phyloP scores from a whole-genome alignment of 2,329 filamentous ascomycete genomes.

The Zalaria obscura region DNA sequence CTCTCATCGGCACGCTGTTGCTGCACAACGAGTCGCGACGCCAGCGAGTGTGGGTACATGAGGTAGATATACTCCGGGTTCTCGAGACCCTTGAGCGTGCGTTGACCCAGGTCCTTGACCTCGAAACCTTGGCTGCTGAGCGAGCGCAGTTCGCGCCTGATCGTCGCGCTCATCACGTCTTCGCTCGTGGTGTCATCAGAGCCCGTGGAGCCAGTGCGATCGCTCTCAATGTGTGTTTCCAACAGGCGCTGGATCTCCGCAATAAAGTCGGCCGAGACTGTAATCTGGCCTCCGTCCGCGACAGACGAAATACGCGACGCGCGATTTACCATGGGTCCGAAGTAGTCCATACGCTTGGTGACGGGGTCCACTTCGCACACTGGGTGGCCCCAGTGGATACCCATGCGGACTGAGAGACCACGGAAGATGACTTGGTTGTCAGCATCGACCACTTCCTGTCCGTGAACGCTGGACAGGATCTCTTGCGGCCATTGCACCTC shows the following conservation, averaged over 20 bases:
- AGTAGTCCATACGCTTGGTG: slow-evolving; percentile 97
- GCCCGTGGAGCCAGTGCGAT: slow-evolving; percentile 52
- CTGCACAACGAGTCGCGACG: slow-evolving; percentile 64
- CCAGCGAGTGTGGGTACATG: slow-evolving; percentile 80
- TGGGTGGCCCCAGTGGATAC: slow-evolving; percentile 86
- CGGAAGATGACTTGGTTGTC: slow-evolving; percentile 86
- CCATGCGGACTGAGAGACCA: slow-evolving; percentile 91
- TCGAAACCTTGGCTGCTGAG: slow-evolving; percentile 88
- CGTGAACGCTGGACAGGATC: slow-evolving; percentile 73
- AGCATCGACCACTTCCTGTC: slow-evolving; percentile 68
- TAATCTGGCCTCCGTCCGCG: slow-evolving; percentile 92
- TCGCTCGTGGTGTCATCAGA: slow-evolving; percentile 65
- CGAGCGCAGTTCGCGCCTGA: slow-evolving; percentile 74
- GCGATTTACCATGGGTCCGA: slow-evolving; percentile 98
- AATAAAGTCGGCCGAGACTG: slow-evolving; percentile 93
- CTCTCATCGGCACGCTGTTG: slow-evolving; percentile 33
- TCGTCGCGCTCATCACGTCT: slow-evolving; percentile 58
- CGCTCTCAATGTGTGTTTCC: slow-evolving; percentile 77
- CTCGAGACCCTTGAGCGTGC: slow-evolving; percentile 90
- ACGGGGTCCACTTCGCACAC: slow-evolving; percentile 94
- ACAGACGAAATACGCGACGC: slow-evolving; percentile 87
- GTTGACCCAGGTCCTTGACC: slow-evolving; percentile 90
- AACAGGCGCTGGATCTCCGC: slow-evolving; percentile 85
- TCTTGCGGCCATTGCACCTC: slow-evolving; percentile 89
- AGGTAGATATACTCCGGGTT: slow-evolving; percentile 94